Evolutionary conservation across 2,329 filamentous ascomycete genomes (phyloP), one percentile per base, ranked within the genome.

Genomic region (Ophiostoma triangulosporum): DNA sequence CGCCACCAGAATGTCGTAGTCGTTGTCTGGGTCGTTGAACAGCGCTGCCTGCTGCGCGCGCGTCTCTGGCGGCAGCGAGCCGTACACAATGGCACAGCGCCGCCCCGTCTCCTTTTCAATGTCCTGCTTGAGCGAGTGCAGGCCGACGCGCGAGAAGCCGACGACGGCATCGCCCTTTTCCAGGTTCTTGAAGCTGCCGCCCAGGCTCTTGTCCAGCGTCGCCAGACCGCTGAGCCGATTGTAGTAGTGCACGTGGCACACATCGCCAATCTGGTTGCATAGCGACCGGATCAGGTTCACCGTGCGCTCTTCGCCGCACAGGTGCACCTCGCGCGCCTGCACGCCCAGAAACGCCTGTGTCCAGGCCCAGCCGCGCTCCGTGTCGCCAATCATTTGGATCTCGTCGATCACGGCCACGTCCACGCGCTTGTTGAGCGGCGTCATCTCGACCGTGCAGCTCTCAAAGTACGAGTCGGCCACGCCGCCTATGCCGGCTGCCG

Each of bases 401-500:
- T 98, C 93, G 64, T 98, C 93, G 58, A 98, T 91, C 60, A 98
- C 91, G 1, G 88, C 91, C 33, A 98, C 90, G 40, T 97, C 91
- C 29, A 87, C 80, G 2, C 66, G 65, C 4, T 68, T 59, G 60
- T 70, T 75, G n/a, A 74, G 64, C 1, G 77, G 77, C 7, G 76
- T 69, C 78, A 98, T 98, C 66, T 98, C 93, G 3, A 98, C 93
- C 0, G 93, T 98, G 64, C 93, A 96, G 64, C 88, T 91, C 54
- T 76, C 77, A 63, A 95, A 83, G 57, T 74, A 75, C 4, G 69
- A 68, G 51, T 81, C 71, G 1, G 71, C 69, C 9, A 36, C 38
- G 54, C 54, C 53, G 48, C 12, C 45, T 36, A 33, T 52, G 38
- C 43, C 55, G 7, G n/a, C 29, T 15, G 27, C 48, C 9, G 29